A percentile compares a stretch with the other conserved stretches of the same genome.
Evolutionary conservation across 164 flowering plant species (phyloP).

Genomic region (Taxillus chinensis): DNA sequence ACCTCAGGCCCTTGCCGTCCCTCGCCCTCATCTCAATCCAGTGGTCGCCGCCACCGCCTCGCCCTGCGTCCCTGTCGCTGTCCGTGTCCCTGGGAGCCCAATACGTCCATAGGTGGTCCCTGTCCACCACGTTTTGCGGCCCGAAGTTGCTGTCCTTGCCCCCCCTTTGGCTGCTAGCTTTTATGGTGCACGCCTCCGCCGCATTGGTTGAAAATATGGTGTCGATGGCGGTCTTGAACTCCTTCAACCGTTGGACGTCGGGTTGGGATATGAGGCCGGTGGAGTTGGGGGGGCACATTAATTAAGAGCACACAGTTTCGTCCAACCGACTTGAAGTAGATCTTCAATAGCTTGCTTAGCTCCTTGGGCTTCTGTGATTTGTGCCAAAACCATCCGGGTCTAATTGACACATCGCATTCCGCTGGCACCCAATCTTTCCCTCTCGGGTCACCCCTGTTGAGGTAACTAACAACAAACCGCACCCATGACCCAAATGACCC

Average conservation of each 20-base stretch:
- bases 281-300: conserved; percentile 87
- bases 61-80: conserved; percentile 11
- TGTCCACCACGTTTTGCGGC: conserved; percentile 50
- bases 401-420: conserved; percentile 87
- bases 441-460: conserved; percentile 56
- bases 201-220: conserved; percentile 50
- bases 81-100: conserved; percentile 64
- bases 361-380: conserved; percentile 57
- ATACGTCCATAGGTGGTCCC: conserved; percentile 73
- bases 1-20: conserved; percentile 25
- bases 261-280: conserved; percentile 61
- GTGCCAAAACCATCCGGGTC: conserved; percentile 95
- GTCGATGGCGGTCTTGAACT: conserved; percentile 49
- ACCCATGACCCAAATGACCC: too few relatives aligned
- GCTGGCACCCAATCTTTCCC: conserved; percentile 83
- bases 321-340: conserved; percentile 87
- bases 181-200: conserved; percentile 29
- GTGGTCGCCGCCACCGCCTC: conserved; percentile 13
- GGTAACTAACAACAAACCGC: conserved; percentile 30
- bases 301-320: conserved; percentile 70
- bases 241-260: conserved; percentile 42
- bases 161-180: conserved; percentile 77
- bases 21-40: conserved; percentile 59
- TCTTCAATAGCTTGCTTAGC: conserved; percentile 49
- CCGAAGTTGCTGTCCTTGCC: conserved; percentile 44